Percentiles rank a stretch among this genome's conserved stretches.
Conservation (phyloP, 257 asterid genomes). For the Jasminum sambac region DNA sequence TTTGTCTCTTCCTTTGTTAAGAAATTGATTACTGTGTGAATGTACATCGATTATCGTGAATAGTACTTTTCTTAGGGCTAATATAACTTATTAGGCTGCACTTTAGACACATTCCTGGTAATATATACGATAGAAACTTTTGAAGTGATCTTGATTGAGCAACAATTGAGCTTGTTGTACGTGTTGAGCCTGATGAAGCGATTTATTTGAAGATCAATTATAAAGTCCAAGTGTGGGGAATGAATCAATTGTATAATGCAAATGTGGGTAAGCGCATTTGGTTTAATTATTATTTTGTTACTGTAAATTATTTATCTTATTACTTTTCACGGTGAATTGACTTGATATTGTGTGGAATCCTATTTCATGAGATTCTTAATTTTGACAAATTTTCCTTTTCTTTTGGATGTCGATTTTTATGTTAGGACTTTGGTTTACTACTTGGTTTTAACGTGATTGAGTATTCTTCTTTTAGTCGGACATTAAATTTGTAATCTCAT, state of each 20-base stretch:
- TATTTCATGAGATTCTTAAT: too few relatives aligned
- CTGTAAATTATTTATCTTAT: background rate
- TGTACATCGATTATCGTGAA: too few relatives aligned
- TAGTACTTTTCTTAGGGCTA: slow-evolving; percentile 52
- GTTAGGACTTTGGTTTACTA: too few relatives aligned
- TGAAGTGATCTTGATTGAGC: slow-evolving; percentile 85
- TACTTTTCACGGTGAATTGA: too few relatives aligned
- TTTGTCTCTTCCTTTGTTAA: too few relatives aligned
- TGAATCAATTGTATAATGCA: slow-evolving; percentile 87
- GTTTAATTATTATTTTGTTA: background rate
- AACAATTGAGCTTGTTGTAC: slow-evolving; percentile 91
- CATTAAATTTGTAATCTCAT: too few relatives aligned
- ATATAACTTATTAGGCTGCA: slow-evolving; percentile 94
- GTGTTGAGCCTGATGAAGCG: slow-evolving; percentile 96
- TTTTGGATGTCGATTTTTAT: too few relatives aligned
- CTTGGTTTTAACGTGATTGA: too few relatives aligned
- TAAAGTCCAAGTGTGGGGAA: slow-evolving; percentile 92
- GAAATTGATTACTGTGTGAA: too few relatives aligned
- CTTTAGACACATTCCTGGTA: slow-evolving; percentile 94
- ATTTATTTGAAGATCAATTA: slow-evolving; percentile 85
- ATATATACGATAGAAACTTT: slow-evolving; percentile 62
- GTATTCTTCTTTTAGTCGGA: too few relatives aligned
- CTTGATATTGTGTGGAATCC: too few relatives aligned
- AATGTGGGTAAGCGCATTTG: slow-evolving; percentile 38
- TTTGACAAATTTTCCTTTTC: too few relatives aligned